Base-by-base conservation (phyloP, 192 early-diverging fungal species). In the Ambispora gerdemannii region DNA sequence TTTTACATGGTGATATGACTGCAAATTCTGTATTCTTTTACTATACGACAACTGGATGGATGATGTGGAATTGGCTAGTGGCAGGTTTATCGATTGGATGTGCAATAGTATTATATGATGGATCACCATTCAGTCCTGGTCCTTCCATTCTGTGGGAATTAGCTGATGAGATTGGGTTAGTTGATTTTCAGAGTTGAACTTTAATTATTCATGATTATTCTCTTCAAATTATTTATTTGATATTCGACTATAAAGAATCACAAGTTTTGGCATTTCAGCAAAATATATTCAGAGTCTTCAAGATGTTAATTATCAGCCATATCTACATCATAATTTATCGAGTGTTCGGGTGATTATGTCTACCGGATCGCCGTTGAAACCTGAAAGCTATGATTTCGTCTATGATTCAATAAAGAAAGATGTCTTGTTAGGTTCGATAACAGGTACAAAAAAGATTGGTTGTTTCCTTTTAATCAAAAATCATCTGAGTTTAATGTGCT, bases 41-140 rank as follows among this genome's bases (percentile, higher is more conserved):
- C 74, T 93, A 92, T 72, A 92, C 91, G 0, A 92, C 91, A 0
- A 95, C 91, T 3, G 93, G 92, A 3, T 95, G 93, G 92, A 98
- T 98, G 97, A 98, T 98, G 97, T 98, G 95, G 95, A 97, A 98
- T 79, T 98, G 97, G 97, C 86, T 97, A 28, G 84, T 95, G 1
- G 81, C 84, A 20, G 93, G 86, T 20, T 80, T 98, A n/a, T 83
- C 83, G 19, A 77, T 90, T 27, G 95, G 95, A 25, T 73, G 82
- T 3, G 90, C 93, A 4, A 82, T 95, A 51, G 90, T 95, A 2
- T 74, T 91, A 1, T 98, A 92, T 82, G 95, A 98, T 73, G 97
- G 97, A 33, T 94, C 90, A 43, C 97, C 95, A 1, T 94, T 98
- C 82, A 91, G 89, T 69, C 93, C 94, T 3, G 76, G 83, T n/a